These are phyloP conservation scores for Mollisiaceae sp. DNA, from an alignment of 2,329 filamentous ascomycete species.

Conservation along the genomic window DNA sequence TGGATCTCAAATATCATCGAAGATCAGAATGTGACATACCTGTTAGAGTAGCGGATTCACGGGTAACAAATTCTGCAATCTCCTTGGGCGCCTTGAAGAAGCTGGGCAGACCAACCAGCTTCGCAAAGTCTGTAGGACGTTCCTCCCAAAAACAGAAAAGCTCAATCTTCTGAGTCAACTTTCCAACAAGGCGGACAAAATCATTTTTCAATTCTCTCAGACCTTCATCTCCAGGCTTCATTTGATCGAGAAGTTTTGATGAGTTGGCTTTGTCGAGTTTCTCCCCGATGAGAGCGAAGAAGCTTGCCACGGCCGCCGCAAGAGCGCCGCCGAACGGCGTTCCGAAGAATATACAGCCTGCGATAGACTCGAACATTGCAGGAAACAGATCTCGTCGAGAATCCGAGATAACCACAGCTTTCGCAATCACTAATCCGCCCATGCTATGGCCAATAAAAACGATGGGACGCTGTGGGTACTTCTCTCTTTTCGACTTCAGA, in stretches of 20 bases:
- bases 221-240: background rate
- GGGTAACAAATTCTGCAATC: background rate
- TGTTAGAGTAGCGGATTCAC: background rate
- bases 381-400: background rate
- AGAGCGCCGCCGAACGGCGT: background rate
- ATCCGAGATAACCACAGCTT: background rate
- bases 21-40: background rate
- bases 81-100: background rate
- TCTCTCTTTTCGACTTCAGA: background rate
- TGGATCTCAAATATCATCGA: no score
- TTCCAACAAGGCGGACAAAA: slow-evolving; percentile 1
- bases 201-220: background rate
- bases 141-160: slow-evolving; percentile 1
- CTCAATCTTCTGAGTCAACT: slow-evolving; percentile 5
- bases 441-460: slow-evolving; percentile 3
- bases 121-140: background rate
- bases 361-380: background rate
- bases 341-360: background rate
- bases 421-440: background rate
- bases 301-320: background rate
- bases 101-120: background rate
- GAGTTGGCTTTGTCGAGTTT: background rate
- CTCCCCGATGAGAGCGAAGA: background rate
- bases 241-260: background rate
- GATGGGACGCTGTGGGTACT: background rate